phyloP scores from a whole-genome alignment of 768 basidiomycete genomes.

The Tricholoma sp. region DNA sequence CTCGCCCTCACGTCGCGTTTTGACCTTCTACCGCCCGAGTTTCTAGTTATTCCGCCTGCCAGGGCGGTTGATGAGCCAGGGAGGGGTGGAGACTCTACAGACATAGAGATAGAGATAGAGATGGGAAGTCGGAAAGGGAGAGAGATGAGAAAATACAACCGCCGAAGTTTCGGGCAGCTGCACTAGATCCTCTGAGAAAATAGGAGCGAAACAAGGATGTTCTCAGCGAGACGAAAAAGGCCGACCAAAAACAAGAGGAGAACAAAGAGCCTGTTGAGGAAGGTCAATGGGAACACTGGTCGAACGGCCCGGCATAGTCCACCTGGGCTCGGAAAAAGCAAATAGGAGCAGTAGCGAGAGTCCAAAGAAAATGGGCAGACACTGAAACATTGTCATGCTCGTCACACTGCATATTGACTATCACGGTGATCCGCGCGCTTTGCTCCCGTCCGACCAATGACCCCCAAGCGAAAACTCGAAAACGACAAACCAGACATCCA shows the following conservation, averaged over 20 bases:
- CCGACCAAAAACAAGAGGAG: neutral
- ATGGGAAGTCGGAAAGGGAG: slow-evolving; percentile 12
- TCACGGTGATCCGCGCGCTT: too few species aligned
- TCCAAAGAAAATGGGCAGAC: slow-evolving; percentile 45
- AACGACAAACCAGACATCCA: too few species aligned
- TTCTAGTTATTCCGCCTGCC: slow-evolving; percentile 66
- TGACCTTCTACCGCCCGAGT: slow-evolving; percentile 76
- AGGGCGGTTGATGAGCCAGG: slow-evolving; percentile 20
- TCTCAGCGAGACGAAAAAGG: neutral
- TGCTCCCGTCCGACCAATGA: too few species aligned
- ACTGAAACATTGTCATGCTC: too few species aligned
- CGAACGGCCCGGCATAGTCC: slow-evolving; percentile 13
- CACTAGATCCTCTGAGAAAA: slow-evolving; percentile 25
- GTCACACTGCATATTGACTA: too few species aligned
- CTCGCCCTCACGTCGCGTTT: slow-evolving; percentile 76
- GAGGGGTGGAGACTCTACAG: slow-evolving; percentile 4
- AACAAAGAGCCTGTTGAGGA: neutral
- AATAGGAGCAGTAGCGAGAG: slow-evolving; percentile 32
- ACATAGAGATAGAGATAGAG: slow-evolving; percentile 10
- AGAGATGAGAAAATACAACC: slow-evolving; percentile 24
- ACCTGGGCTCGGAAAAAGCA: slow-evolving; percentile 16
- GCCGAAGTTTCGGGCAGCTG: slow-evolving; percentile 35
- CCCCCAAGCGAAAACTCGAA: too few species aligned
- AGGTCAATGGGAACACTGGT: neutral
- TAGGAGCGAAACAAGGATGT: neutral